Conservation (phyloP, 441 rosid genomes). For the Daphne laureola region DNA sequence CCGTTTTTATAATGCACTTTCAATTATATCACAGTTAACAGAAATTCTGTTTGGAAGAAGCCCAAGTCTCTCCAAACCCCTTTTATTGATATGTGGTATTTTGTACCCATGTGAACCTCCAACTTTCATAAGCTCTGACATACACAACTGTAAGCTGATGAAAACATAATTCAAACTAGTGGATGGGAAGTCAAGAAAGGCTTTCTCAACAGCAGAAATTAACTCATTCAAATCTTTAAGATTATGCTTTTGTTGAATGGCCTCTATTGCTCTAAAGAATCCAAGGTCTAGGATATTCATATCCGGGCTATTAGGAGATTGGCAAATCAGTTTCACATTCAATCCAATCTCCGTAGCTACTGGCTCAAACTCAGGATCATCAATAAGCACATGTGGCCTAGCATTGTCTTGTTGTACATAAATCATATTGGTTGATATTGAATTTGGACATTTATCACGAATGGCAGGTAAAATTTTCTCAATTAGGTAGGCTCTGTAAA, state of each 20-base stretch:
- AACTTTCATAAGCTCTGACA: background rate
- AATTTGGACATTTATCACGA: too few relatives aligned
- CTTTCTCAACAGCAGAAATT: background rate
- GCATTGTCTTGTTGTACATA: too few relatives aligned
- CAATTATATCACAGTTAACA: too few relatives aligned
- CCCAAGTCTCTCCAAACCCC: background rate
- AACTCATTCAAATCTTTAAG: background rate
- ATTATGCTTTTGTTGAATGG: background rate
- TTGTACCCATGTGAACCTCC: background rate
- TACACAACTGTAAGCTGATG: background rate
- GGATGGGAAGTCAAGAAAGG: background rate
- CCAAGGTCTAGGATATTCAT: slow-evolving; percentile 5
- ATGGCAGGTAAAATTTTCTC: too few relatives aligned
- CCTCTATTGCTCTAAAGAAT: slow-evolving; percentile 2
- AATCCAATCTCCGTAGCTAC: background rate
- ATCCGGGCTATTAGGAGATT: slow-evolving; percentile 2
- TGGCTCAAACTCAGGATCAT: too few relatives aligned
- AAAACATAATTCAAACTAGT: background rate
- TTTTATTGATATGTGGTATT: background rate
- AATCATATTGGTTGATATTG: too few relatives aligned
- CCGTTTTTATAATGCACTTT: background rate
- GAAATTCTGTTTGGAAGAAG: too few relatives aligned
- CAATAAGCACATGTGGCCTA: too few relatives aligned
- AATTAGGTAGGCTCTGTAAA: too few relatives aligned
- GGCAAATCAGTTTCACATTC: background rate